A percentile compares a stretch with the other conserved stretches of the same genome.
phyloP scores from a whole-genome alignment of 202 grass and related monocot genomes.

The Dendrocalamus latiflorus region DNA sequence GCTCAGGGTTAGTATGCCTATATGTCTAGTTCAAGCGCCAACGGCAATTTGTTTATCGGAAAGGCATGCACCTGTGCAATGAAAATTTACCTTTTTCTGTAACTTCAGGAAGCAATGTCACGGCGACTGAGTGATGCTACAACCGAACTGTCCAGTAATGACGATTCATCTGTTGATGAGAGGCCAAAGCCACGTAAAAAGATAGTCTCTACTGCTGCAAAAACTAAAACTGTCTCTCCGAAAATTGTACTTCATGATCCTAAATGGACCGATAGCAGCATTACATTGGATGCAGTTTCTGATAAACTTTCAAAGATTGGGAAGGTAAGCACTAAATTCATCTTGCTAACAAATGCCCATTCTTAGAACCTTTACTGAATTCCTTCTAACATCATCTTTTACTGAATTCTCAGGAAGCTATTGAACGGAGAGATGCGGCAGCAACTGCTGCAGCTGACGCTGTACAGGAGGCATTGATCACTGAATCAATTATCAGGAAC shows the following conservation, averaged over 20 bases:
- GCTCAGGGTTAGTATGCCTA: background rate
- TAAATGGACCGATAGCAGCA: slow-evolving; percentile 85
- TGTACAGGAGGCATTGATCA: slow-evolving; percentile 67
- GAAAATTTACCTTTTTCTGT: background rate
- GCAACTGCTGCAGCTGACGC: slow-evolving; percentile 60
- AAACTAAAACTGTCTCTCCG: background rate
- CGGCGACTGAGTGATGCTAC: slow-evolving; percentile 54
- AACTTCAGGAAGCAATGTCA: slow-evolving; percentile 57
- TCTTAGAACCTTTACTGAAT: background rate
- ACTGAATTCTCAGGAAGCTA: slow-evolving; percentile 37
- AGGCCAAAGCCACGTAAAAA: slow-evolving; percentile 51
- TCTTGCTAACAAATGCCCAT: background rate
- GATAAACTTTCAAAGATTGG: slow-evolving; percentile 49
- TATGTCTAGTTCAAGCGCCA: background rate
- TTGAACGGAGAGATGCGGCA: slow-evolving; percentile 47
- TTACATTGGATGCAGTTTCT: slow-evolving; percentile 39
- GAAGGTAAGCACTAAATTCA: slow-evolving; percentile 26
- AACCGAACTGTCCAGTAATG: slow-evolving; percentile 38
- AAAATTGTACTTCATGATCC: slow-evolving; percentile 56
- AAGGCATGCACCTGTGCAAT: background rate
- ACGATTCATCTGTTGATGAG: slow-evolving; percentile 46
- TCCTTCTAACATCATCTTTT: background rate
- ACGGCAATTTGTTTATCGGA: background rate
- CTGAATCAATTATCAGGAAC: slow-evolving; percentile 67
- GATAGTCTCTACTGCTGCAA: slow-evolving; percentile 31